Percentiles rank a stretch among this genome's conserved stretches.
Evolutionary conservation across 768 basidiomycete genomes (phyloP).

Genomic region (Suillus subaureus): DNA sequence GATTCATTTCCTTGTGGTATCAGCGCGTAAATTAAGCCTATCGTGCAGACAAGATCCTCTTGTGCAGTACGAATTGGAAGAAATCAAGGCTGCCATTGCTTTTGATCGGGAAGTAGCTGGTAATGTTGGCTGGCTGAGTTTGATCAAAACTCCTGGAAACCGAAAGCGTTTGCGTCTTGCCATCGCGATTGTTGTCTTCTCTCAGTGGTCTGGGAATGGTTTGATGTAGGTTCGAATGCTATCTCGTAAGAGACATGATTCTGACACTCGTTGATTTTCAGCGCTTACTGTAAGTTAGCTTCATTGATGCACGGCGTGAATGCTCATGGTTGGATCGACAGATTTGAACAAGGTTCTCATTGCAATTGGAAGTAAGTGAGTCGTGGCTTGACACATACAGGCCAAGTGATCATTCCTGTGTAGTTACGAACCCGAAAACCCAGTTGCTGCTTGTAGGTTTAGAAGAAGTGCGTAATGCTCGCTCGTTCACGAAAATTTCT

Average conservation of each 20-base stretch:
- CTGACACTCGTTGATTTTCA: not conserved
- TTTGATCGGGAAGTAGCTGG: conserved; percentile 44
- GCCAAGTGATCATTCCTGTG: not conserved
- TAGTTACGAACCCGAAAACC: conserved; percentile 46
- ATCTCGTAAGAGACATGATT: not conserved
- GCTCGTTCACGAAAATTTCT: not conserved
- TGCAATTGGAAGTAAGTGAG: conserved; percentile 47
- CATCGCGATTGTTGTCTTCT: conserved; percentile 60
- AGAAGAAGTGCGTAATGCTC: not conserved
- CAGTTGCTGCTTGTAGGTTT: conserved; percentile 43
- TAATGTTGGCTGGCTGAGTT: conserved; percentile 45
- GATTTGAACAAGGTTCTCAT: conserved; percentile 57
- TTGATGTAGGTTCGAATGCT: conserved; percentile 34
- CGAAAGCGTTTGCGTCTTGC: conserved; percentile 56
- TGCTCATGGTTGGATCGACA: conserved; percentile 12
- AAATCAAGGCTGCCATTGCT: conserved; percentile 61
- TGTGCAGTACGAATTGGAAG: conserved; percentile 62
- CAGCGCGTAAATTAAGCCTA: not conserved
- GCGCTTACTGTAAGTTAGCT: conserved; percentile 30
- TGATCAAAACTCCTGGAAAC: conserved; percentile 55
- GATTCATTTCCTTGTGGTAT: not conserved
- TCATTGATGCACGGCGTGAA: not conserved
- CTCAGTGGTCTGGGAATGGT: conserved; percentile 60
- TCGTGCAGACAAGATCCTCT: conserved; percentile 46
- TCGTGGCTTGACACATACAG: not conserved